These are phyloP conservation scores for Nitzschia sp. DNA, from an alignment of 108 stramenopile genomes.

Conservation along the genomic window DNA sequence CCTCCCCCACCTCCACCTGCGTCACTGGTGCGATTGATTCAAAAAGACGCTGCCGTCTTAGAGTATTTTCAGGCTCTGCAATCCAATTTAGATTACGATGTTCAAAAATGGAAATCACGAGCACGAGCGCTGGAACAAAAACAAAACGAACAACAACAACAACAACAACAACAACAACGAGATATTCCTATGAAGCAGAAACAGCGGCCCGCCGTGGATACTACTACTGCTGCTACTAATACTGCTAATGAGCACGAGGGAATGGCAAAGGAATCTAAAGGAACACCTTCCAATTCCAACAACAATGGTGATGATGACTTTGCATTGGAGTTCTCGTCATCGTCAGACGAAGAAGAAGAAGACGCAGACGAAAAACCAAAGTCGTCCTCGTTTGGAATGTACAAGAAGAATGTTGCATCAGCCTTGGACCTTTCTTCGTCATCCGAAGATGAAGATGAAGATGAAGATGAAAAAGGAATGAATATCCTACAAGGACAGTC, in stretches of 20 bases:
- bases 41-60: conserved; percentile 52
- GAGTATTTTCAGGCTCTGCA: conserved; percentile 68
- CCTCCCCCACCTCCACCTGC: conserved; percentile 64
- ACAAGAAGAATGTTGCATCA: neutral
- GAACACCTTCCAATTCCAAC: neutral
- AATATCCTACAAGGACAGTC: too few species aligned
- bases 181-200: neutral
- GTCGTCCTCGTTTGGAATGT: conserved; percentile 8
- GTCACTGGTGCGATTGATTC: conserved; percentile 53
- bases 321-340: conserved; percentile 28
- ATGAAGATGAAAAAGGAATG: conserved; percentile 1
- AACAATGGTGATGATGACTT: neutral
- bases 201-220: neutral
- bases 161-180: neutral
- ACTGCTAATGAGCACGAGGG: neutral
- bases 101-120: conserved; percentile 65
- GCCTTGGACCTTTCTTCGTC: neutral
- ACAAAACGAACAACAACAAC: neutral
- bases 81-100: conserved; percentile 69
- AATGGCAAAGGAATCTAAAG: neutral
- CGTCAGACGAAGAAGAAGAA: conserved; percentile 9
- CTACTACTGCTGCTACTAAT: neutral
- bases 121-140: conserved; percentile 31
- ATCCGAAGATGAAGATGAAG: neutral
- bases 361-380: neutral